Base-by-base conservation (phyloP, 164 flowering plant genomes). In the Liquidambar formosana region DNA sequence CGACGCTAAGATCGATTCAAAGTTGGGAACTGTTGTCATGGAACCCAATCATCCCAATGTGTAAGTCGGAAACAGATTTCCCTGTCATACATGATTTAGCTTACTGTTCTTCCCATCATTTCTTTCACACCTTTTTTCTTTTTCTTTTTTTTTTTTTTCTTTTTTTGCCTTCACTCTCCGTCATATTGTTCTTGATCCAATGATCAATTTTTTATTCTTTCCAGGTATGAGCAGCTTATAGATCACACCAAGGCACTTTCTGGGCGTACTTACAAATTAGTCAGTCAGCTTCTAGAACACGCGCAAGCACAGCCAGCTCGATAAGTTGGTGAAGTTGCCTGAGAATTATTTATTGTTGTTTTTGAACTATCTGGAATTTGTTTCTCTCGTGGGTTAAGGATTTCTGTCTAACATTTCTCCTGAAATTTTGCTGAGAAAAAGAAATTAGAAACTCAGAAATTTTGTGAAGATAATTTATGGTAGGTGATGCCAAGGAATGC, bases 201-300 rank as follows among this genome's bases (percentile, higher is more conserved):
- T 63, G 41, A 16, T 41, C 3, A 43, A 9, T 51, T 19, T 38
- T 56, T 38, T 5, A 10, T 15, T 16, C 19, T 59, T 52, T 73
- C 1, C 94, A 95, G 99, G 81, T 86, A 95, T 54, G 97, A 92
- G 75, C 94, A 95, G 68, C 84, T 95, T 64, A 92, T 95, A 56
- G 97, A 91, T 70, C 96, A 89, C 79, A 89, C 96, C 49, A 95
- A 92, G 72, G 80, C 86, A 16, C 70, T 95, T 8, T 86, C 94
- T 0, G 81, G 84, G 16, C 94, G 97, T 0, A 95, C 97, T n/a
- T 80, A 88, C 76, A 87, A 92, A 73, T 69, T 86, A 69, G 90
- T 88, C 14, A 80, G 75, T 67, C 97, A 89, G 71, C 81, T 92
- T 38, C 23, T 92, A 25, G 99, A 95, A 67, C 83, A 90, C 58